Evolutionary conservation across 148 eudicot species (phyloP), one percentile per base, ranked within the genome.

Genomic region (Dianthus caryophyllus): DNA sequence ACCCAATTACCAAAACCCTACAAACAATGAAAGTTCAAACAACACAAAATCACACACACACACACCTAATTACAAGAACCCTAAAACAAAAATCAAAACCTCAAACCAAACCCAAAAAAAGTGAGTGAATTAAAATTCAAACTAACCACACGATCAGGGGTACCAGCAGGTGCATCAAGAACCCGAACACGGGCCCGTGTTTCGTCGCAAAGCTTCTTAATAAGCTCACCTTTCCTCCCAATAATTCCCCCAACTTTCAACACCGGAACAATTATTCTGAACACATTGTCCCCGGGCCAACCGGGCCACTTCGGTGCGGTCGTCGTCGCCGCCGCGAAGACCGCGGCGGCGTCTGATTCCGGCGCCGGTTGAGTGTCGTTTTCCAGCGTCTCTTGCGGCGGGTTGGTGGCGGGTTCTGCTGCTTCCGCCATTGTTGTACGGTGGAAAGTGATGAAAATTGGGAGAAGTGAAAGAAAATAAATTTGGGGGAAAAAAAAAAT

Each of bases 281-380:
- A 87, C 3, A 87, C 81, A 43, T 84, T 82, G 72, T 87, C 87
- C 5, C 92, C 92, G 26, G 92, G 91, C 91, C 91, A 87, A 24
- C 91, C 91, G 0, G 86, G 88, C 92, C 92, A 87, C 62, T 79
- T 82, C 18, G 78, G 63, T 1, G 73, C n/a, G 58, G 57, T 20
- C 1, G 72, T 25, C 2, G 55, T n/a, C n/a, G n/a, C n/a, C n/a
- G n/a, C 12, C 12, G 76, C 52, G 44, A 67, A n/a, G 27, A 51
- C 12, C 31, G 71, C 17, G 27, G 68, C 20, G 6, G 11, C 11
- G 29, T 9, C 30, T 53, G 58, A 10, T 4, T 20, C 26, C 26
- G 25, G 27, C 4, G 26, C 29, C 2, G 55, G 9, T 20, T 26
- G 7, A 9, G 4, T 14, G 52, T 48, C 20, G n/a, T 14, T 12